Conservation (phyloP, 2,329 filamentous ascomycete genomes). For the Claviceps sorghi region DNA sequence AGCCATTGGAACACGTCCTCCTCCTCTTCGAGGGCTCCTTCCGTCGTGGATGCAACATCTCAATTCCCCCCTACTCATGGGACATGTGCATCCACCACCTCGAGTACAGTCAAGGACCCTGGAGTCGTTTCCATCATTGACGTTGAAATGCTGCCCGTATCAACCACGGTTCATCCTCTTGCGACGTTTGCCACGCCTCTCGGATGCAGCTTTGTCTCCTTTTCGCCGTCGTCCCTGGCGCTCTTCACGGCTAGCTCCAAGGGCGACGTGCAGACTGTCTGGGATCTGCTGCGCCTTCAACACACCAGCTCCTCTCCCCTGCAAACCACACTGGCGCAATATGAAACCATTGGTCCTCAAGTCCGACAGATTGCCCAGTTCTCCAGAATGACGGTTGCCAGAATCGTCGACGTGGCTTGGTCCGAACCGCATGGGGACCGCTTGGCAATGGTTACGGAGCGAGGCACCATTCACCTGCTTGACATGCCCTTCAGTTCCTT, state of each 20-base stretch:
- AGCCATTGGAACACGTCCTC: conserved; percentile 32
- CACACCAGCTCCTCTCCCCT: conserved; percentile 46
- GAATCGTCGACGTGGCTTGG: conserved; percentile 85
- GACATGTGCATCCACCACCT: conserved; percentile 35
- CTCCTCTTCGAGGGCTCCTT: conserved; percentile 21
- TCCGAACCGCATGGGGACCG: conserved; percentile 66
- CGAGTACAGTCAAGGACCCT: conserved; percentile 47
- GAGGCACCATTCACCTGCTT: conserved; percentile 87
- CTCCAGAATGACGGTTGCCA: conserved; percentile 78
- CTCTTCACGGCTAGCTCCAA: conserved; percentile 70
- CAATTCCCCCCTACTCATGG: conserved; percentile 63
- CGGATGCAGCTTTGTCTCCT: conserved; percentile 69
- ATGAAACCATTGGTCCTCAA: conserved; percentile 33
- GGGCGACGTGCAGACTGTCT: conserved; percentile 70
- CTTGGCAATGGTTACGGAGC: conserved; percentile 78
- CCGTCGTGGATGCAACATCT: conserved; percentile 24
- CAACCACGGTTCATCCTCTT: conserved; percentile 43
- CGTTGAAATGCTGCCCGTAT: conserved; percentile 42
- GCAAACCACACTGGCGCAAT: conserved; percentile 33
- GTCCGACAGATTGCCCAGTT: conserved; percentile 82
- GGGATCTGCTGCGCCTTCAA: conserved; percentile 59
- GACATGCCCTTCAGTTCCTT: conserved; percentile 73
- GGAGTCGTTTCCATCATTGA: conserved; percentile 65
- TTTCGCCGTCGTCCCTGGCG: conserved; percentile 58
- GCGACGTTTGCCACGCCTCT: conserved; percentile 57